phyloP scores from a whole-genome alignment of 2,329 filamentous ascomycete species.

The Pseudogymnoascus sp. region DNA sequence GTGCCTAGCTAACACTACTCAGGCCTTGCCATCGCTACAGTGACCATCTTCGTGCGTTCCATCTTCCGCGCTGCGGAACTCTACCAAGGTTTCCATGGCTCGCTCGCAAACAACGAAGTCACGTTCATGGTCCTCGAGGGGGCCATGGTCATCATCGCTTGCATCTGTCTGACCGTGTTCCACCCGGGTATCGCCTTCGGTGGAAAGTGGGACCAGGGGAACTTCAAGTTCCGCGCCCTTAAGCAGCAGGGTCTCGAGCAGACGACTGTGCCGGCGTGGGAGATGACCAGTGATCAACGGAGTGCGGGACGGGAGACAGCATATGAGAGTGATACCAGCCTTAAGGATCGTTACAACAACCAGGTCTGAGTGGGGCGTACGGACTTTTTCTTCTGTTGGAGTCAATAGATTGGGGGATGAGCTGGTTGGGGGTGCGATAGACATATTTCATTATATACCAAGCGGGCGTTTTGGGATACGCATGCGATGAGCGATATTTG shows the following conservation, averaged over 20 bases:
- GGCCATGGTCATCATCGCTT: slow-evolving; percentile 28
- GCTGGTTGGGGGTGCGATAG: not conserved
- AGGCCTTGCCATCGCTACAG: slow-evolving; percentile 38
- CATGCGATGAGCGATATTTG: not conserved
- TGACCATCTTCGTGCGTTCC: slow-evolving; percentile 48
- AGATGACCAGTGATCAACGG: not conserved
- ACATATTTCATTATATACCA: not conserved
- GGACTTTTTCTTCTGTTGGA: not conserved
- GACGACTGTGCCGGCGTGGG: not conserved
- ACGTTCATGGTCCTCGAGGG: slow-evolving; percentile 40
- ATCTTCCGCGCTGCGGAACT: slow-evolving; percentile 51
- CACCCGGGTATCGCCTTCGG: slow-evolving; percentile 26
- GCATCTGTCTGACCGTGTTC: slow-evolving; percentile 23
- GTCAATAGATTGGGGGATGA: not conserved
- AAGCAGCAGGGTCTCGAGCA: not conserved
- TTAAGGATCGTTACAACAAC: not conserved
- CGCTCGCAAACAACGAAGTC: slow-evolving; percentile 37
- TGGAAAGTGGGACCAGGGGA: slow-evolving; percentile 12
- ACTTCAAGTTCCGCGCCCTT: slow-evolving; percentile 1
- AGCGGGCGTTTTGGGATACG: not conserved
- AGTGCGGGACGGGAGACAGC: not conserved
- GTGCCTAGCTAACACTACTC: not conserved
- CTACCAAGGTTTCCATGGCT: slow-evolving; percentile 43
- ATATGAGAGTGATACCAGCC: not conserved
- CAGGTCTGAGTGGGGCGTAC: not conserved